Percentiles rank a stretch among this genome's conserved stretches.
phyloP scores from a whole-genome alignment of 257 asterid species.

The Petunia secreta region DNA sequence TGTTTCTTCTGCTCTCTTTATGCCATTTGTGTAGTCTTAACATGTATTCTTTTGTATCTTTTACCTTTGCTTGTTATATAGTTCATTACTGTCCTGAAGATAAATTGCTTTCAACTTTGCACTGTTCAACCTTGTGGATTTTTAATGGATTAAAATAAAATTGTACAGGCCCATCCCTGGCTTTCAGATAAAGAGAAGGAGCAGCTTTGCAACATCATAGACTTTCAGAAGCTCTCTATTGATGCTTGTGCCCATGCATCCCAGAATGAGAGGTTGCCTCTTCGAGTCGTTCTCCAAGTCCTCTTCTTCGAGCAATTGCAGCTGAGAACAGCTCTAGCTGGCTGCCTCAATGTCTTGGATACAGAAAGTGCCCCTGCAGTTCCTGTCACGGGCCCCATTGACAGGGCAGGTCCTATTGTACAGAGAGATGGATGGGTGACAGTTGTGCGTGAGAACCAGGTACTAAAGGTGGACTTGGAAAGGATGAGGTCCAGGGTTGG shows the following conservation, averaged over 20 bases:
- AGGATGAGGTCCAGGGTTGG: conserved; percentile 85
- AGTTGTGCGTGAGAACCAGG: conserved; percentile 84
- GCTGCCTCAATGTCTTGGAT: conserved; percentile 72
- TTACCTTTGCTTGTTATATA: background rate
- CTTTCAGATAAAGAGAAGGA: conserved; percentile 77
- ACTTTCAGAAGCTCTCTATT: conserved; percentile 89
- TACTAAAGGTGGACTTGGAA: conserved; percentile 76
- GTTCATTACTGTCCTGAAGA: background rate
- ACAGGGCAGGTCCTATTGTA: conserved; percentile 51
- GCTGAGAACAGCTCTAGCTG: conserved; percentile 77
- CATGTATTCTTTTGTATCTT: background rate
- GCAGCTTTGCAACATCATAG: conserved; percentile 72
- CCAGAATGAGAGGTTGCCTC: conserved; percentile 86
- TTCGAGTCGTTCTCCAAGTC: conserved; percentile 84
- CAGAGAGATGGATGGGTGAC: conserved; percentile 90
- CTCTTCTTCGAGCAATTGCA: conserved; percentile 96
- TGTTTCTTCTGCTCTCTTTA: conserved; percentile 16
- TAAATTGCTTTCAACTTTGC: background rate
- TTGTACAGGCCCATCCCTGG: conserved; percentile 84
- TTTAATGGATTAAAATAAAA: conserved; percentile 27
- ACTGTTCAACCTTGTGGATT: conserved; percentile 16
- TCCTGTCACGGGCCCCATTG: conserved; percentile 42
- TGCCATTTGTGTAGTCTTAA: background rate
- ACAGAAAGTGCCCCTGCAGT: conserved; percentile 68
- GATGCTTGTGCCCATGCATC: conserved; percentile 99